Base-by-base conservation (phyloP, 2,329 filamentous ascomycete genomes). In the Ophiocordyceps camponoti-leonardi region DNA sequence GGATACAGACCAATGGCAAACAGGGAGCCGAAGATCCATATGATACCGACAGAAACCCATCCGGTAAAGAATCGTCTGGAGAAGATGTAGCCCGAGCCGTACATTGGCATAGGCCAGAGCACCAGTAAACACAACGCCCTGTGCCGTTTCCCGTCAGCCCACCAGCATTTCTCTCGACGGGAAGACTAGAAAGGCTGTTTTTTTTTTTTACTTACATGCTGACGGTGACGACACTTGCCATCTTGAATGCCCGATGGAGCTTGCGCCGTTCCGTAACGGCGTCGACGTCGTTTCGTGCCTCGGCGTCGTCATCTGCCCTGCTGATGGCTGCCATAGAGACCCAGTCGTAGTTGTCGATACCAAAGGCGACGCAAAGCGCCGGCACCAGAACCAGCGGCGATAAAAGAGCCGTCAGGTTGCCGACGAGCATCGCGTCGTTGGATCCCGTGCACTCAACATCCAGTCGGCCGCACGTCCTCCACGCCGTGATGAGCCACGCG, bases 81-180 rank as follows among this genome's bases (percentile, higher is more conserved):
- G 35, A 63, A 64, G 45, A 94, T 73, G 58, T 94, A 94, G 1
- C 75, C 75, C 0, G 72, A 72, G 12, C 86, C 87, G 57, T 92
- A 94, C 77, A 94, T 79, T 1, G 87, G 87, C 73, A 94, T 90
- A 0, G 88, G 87, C 86, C 87, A 94, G 16, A 94, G 72, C 2
- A 94, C 70, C 0, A 94, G 67, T 46, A 94, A 68, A 0, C 77
- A 71, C 0, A 94, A 49, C 0, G 85, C 83, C 66, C 51, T 58
- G 43, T 40, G 18, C 40, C 14, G 18, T 11, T n/a, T 11, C 12
- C 14, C 12, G 35, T 43, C 18, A 46, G 45, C 33, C 26, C 14
- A 33, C 14, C n/a, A 10, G 7, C 11, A 28, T 2, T 28, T 16
- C 22, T 16, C 22, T 35, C 20, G 6, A 23, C 19, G n/a, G 23